Base-by-base conservation (phyloP, 208 protist species). In the Trypanosoma platydactyli region DNA sequence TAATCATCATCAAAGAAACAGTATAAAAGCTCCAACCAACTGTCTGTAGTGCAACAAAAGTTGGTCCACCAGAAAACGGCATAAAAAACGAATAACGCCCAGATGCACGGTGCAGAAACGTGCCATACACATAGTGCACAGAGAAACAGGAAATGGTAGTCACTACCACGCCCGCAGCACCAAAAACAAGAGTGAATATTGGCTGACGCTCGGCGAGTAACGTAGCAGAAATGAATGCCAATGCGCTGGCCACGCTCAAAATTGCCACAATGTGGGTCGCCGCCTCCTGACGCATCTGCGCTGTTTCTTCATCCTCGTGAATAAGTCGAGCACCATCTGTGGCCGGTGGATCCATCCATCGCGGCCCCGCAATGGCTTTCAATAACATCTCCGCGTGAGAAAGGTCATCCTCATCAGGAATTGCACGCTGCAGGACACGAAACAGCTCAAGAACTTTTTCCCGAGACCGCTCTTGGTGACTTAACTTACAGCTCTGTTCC, bases 81-180 rank as follows among this genome's bases (percentile, higher is more conserved):
- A 92, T 94, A 73, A 89, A 88, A 60, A 78, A 77, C 12, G 57
- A 68, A 61, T 88, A 91, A 18, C 50, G 33, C 4, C 72, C 73
- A 1, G 77, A 80, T 24, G 53, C 68, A 20, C 66, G 55, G 63
- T 94, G 84, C 57, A 89, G 48, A 40, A 76, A 78, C 3, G 50
- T 71, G 25, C 87, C 87, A 59, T 88, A 89, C 9, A 88, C 60
- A 56, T 67, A 79, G 40, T 94, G 87, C 35, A 84, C 54, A 33
- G 77, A 76, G 27, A 76, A 65, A 68, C 81, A 94, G 0, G 84
- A 90, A 24, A 91, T 72, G 16, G 70, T 75, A 22, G 82, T 69
- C 38, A 84, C 56, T 15, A 61, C 52, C 3, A 81, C 45, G 38
- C 83, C 83, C 12, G 81, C 73, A 22, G 69, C 58, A n/a, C 71